Evolutionary conservation across 148 eudicot genomes (phyloP), one percentile per base, ranked within the genome.

Genomic region (Dysphania ambrosioides): DNA sequence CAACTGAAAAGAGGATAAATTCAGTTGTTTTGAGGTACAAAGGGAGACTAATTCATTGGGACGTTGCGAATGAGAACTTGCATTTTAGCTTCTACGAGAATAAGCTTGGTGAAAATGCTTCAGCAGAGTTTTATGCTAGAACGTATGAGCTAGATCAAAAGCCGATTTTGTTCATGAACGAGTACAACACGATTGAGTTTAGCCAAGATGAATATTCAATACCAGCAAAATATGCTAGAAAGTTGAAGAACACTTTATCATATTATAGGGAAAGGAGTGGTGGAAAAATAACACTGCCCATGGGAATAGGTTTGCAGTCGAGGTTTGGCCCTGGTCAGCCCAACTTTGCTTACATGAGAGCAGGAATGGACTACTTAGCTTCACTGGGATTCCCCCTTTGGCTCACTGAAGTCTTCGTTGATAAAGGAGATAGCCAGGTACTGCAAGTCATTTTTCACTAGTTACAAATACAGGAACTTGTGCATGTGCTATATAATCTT

Each of bases 51-150:
- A 83, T 85, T 55, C 85, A 74, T 36, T 91, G 96, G 96, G 96
- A 91, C 83, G 96, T 91, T n/a, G 84, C 83, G 81, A 91, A 91
- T 74, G 92, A 88, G 74, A 87, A 91, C 58, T 41, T 91, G 71
- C 92, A 88, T 68, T 78, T 75, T 59, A 32, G 63, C 27, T 86
- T 84, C 56, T 86, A 75, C 31, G 87, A 86, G 40, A 73, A 77
- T 56, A 89, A 81, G 51, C 75, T 90, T n/a, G 89, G 92, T 18
- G 82, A 71, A 59, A 79, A 90, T 79, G 83, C 89, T 21, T 84
- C 93, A 16, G 86, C 88, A 8, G 80, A 72, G 72, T 71, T 82
- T 34, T 88, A 79, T 76, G 83, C 80, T 19, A 78, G 64, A 36
- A 82, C 77, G 2, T 82, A 81, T 2, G 77, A 79, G 68, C 67